phyloP scores from a whole-genome alignment of 805 yeast genomes.

The Candida arabinofermentans region DNA sequence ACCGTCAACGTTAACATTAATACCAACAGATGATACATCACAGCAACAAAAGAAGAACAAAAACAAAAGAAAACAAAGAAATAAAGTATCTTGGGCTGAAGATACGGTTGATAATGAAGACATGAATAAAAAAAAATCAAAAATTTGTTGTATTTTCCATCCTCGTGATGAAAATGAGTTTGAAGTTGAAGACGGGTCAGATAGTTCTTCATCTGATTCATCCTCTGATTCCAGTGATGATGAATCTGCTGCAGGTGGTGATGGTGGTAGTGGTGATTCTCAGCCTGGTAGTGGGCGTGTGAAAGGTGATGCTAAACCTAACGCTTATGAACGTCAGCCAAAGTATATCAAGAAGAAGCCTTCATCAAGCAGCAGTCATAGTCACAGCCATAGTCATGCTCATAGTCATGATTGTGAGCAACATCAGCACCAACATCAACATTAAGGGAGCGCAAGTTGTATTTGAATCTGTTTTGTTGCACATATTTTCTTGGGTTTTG shows the following conservation, averaged over 20 bases:
- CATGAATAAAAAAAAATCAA: conserved; percentile 83
- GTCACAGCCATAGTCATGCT: conserved; percentile 8
- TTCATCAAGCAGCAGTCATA: neutral
- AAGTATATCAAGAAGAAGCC: conserved; percentile 36
- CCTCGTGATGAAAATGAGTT: conserved; percentile 58
- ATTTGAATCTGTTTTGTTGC: too few species aligned
- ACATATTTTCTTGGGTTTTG: too few species aligned
- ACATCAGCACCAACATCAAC: neutral
- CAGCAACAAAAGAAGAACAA: neutral
- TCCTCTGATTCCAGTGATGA: conserved; percentile 21
- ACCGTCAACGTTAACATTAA: conserved; percentile 17
- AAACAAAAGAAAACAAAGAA: conserved; percentile 25
- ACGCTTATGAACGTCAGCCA: conserved; percentile 90
- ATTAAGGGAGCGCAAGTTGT: neutral
- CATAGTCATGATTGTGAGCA: conserved; percentile 7
- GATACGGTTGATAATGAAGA: conserved; percentile 88
- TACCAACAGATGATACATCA: conserved; percentile 12
- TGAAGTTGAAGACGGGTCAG: conserved; percentile 21
- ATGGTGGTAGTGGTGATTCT: conserved; percentile 10
- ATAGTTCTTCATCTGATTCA: conserved; percentile 15
- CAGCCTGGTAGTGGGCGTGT: too few species aligned
- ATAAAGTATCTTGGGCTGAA: conserved; percentile 76
- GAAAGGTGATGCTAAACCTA: conserved; percentile 42
- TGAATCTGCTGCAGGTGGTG: conserved; percentile 16
- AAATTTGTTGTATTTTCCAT: conserved; percentile 85